Evolutionary conservation across 768 basidiomycete genomes (phyloP), one percentile per base, ranked within the genome.

Genomic region (Calocera cornea): DNA sequence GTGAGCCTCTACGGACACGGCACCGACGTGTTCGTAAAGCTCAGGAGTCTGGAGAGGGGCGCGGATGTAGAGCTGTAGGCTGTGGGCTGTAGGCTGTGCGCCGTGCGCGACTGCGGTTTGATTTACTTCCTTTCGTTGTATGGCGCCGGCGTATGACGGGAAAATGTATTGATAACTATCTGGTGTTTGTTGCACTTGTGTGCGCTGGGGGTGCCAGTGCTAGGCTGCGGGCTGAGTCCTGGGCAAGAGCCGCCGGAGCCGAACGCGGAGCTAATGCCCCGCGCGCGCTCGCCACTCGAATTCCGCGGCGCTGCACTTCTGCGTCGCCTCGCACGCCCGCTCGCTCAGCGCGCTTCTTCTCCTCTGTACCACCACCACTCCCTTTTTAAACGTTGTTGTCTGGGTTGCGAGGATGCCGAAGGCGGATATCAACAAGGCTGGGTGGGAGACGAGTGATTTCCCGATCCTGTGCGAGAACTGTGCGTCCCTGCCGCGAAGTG

Each of bases 381-480:
- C 22, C 54, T 11, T 7, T n/a, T n/a, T n/a, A n/a, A n/a, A n/a
- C n/a, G n/a, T n/a, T n/a, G n/a, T n/a, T n/a, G n/a, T n/a, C n/a
- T n/a, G 19, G 44, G 24, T 24, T 47, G 44, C 24, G 7, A 60
- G 19, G 54, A 60, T 60, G 54, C 66, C 68, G 24, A 93, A 93
- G 79, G 83, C 87, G n/a, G 92, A 95, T 75, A 86, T 95, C 70
- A 95, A 95, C 81, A 94, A 93, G 77, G 91, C 92, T 24, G 91
- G 92, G 16, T 91, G 90, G 90, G 92, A 95, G 74, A 88, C 91
- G 79, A 89, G 87, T 75, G 92, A 94, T 76, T 94, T 94, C 66
- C 92, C 93, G 2, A 90, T 93, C 76, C 85, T 95, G 27, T 95
- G 93, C 76, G 93, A 95, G 78, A 92, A 90, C 75, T 95, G 93